These are phyloP conservation scores for Lentinus brumalis DNA, from an alignment of 768 basidiomycete genomes.

Conservation along the genomic window DNA sequence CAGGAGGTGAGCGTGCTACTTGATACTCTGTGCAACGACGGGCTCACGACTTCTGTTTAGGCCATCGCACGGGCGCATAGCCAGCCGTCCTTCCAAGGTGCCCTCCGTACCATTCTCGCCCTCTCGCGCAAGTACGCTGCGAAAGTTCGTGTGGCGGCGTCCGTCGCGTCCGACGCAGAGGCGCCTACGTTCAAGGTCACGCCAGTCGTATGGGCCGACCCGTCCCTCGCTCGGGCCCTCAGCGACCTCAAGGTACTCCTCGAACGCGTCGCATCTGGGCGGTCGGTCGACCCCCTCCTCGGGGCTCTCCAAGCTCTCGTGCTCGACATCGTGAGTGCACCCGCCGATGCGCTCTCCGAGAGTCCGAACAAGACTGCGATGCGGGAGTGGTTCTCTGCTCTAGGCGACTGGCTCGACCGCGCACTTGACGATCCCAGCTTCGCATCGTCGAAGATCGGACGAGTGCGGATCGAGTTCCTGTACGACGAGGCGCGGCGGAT, in stretches of 20 bases:
- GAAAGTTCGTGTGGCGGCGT: constrained; percentile 3
- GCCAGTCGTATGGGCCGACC: constrained; percentile 23
- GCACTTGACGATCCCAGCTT: constrained; percentile 22
- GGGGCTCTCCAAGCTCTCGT: not conserved
- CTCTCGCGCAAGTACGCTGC: constrained; percentile 20
- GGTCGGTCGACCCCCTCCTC: constrained; percentile 14
- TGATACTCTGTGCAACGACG: too few relatives aligned
- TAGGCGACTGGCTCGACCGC: constrained; percentile 24
- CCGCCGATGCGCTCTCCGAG: constrained; percentile 5
- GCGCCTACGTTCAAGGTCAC: constrained; percentile 15
- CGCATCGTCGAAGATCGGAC: constrained; percentile 18
- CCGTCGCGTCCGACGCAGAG: constrained; percentile 1
- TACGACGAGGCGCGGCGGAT: constrained; percentile 22
- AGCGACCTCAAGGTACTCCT: constrained; percentile 18
- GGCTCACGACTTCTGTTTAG: not conserved
- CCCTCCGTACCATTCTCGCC: constrained; percentile 19
- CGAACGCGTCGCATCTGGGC: constrained; percentile 22
- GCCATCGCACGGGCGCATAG: constrained; percentile 18
- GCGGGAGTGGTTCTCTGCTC: not conserved
- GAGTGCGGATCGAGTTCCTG: constrained; percentile 9
- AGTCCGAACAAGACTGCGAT: not conserved
- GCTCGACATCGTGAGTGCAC: constrained; percentile 8
- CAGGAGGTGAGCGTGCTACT: constrained; percentile 17
- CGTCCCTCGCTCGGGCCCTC: constrained; percentile 13
- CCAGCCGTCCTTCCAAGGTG: constrained; percentile 18